phyloP scores from a whole-genome alignment of 2,329 filamentous ascomycete genomes.

The Fusarium tricinctum region DNA sequence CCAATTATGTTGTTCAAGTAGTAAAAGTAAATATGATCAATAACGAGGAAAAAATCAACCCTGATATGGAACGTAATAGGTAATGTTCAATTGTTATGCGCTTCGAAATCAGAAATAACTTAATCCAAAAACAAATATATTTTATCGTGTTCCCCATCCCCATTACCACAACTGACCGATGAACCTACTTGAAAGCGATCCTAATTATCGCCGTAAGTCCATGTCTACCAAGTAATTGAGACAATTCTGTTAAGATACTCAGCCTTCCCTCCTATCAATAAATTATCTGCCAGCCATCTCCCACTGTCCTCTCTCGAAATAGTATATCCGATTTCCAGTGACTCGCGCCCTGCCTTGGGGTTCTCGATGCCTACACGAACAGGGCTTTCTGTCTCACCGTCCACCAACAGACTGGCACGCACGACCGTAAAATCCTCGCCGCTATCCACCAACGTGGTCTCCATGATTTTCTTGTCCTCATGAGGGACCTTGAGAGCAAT shows the following conservation, averaged over 20 bases:
- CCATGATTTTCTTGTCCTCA: slow-evolving; percentile 64
- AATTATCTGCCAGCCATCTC: slow-evolving; percentile 61
- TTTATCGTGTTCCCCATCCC: no score
- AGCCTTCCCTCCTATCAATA: slow-evolving; percentile 47
- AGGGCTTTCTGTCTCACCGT: slow-evolving; percentile 46
- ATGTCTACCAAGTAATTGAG: slow-evolving; percentile 54
- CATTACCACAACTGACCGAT: no score
- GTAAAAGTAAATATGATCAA: no score
- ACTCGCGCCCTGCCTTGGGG: slow-evolving; percentile 51
- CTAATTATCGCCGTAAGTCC: not conserved
- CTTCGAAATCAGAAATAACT: no score
- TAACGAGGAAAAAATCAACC: no score
- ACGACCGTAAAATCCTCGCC: slow-evolving; percentile 57
- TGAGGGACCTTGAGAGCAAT: slow-evolving; percentile 59
- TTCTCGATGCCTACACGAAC: slow-evolving; percentile 60
- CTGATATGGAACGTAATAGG: no score
- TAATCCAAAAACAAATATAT: no score
- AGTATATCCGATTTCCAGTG: slow-evolving; percentile 60
- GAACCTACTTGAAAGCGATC: no score
- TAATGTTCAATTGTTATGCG: no score
- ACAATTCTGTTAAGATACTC: slow-evolving; percentile 56
- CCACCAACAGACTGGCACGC: slow-evolving; percentile 55
- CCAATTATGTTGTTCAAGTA: no score
- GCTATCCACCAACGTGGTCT: slow-evolving; percentile 51
- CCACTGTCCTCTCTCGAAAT: slow-evolving; percentile 64